Evolutionary conservation across 768 basidiomycete genomes (phyloP), one percentile per base, ranked within the genome.

Genomic region (Boletus edulis): DNA sequence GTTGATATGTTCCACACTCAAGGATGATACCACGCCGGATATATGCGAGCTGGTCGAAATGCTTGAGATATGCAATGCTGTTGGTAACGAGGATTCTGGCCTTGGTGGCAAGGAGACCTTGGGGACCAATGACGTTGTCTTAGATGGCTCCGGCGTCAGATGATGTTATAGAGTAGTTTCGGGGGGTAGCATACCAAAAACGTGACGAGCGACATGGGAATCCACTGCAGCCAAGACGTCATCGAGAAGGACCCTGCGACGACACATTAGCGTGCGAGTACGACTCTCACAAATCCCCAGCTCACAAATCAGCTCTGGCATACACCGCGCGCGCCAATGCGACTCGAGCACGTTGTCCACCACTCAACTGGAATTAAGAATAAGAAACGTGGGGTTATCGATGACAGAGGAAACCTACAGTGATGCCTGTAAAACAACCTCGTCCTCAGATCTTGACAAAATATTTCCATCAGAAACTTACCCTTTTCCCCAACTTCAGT

Each of bases 401-500:
- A 52, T 32, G 29, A 61, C 6, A n/a, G 24, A 29, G 5, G 5
- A 31, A 50, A 67, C 78, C 39, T 68, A 86, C 84, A 46, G 83
- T 87, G 29, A 87, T 86, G 15, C 82, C 75, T 79, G 60, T 6
- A 47, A 14, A 42, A 54, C 6, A 55, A 18, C 10, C 1, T 53
- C 38, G 37, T 46, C 6, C 15, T 53, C 10, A 57, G 46, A 22
- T 13, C 0, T 11, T 31, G 4, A 27, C 37, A 20, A 12, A 8
- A 11, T 11, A 2, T 3, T 13, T 9, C 3, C 2, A 27, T 29
- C 11, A 45, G 29, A 35, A 20, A 62, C 73, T 55, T 51, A 81
- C 89, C 91, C 69, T 91, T 92, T 71, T 92, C 91, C 10, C 91
- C 90, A 8, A 93, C 90, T 64, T 91, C 86, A 0, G 90, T 92